A percentile compares a stretch with the other conserved stretches of the same genome.
phyloP scores from a whole-genome alignment of 441 rosid species.

The Cnidoscolus chayamansa region DNA sequence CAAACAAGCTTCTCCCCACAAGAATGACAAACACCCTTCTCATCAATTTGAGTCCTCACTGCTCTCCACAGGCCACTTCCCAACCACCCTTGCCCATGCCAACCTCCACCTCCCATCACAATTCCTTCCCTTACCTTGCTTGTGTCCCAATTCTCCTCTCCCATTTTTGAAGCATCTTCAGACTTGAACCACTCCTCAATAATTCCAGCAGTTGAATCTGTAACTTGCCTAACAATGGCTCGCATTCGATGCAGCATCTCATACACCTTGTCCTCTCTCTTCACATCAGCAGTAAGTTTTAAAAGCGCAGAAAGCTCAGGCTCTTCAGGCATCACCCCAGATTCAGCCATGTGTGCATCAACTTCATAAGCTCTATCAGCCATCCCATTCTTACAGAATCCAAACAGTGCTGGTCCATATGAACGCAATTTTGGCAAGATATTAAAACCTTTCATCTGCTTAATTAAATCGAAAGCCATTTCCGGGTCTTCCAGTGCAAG shows the following conservation, averaged over 20 bases:
- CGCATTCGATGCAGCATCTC: slow-evolving; percentile 73
- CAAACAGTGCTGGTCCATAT: slow-evolving; percentile 77
- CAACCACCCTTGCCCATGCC: slow-evolving; percentile 97
- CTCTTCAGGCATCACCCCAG: slow-evolving; percentile 69
- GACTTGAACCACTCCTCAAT: slow-evolving; percentile 79
- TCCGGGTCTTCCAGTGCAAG: slow-evolving; percentile 73
- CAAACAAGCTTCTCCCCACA: slow-evolving; percentile 85
- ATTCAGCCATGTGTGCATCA: slow-evolving; percentile 68
- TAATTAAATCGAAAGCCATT: slow-evolving; percentile 83
- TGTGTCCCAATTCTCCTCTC: slow-evolving; percentile 58
- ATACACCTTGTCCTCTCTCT: slow-evolving; percentile 59
- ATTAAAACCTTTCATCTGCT: slow-evolving; percentile 63
- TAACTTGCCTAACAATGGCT: slow-evolving; percentile 67
- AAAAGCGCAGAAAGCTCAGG: slow-evolving; percentile 78
- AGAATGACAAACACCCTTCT: slow-evolving; percentile 61
- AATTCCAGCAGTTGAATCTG: slow-evolving; percentile 47
- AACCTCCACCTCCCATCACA: slow-evolving; percentile 84
- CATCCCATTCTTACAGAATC: slow-evolving; percentile 59
- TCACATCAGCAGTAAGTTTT: slow-evolving; percentile 52
- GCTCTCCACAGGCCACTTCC: slow-evolving; percentile 79
- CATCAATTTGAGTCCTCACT: slow-evolving; percentile 56
- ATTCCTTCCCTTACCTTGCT: slow-evolving; percentile 52
- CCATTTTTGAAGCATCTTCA: slow-evolving; percentile 51
- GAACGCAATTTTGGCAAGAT: slow-evolving; percentile 75
- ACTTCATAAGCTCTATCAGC: slow-evolving; percentile 75